phyloP scores from a whole-genome alignment of 2,329 filamentous ascomycete species.

The Curvularia eragrostidis region DNA sequence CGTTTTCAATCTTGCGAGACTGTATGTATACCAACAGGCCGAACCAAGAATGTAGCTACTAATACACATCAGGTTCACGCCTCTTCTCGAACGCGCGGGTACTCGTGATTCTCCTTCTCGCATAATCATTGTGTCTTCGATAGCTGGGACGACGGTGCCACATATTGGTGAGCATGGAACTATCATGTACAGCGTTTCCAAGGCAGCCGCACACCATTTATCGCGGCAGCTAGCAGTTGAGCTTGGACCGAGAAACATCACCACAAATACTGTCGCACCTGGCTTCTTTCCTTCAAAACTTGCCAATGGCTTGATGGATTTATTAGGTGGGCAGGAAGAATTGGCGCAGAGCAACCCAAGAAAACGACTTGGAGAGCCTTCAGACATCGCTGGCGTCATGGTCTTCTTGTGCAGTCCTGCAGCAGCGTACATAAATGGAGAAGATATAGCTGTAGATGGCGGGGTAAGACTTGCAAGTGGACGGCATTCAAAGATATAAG shows the following conservation, averaged over 20 bases:
- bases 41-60: background rate
- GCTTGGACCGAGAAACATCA: conserved; percentile 50
- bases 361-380: conserved; percentile 42
- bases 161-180: conserved; percentile 49
- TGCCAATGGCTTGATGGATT: conserved; percentile 48
- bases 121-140: conserved; percentile 49
- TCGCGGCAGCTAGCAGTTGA: conserved; percentile 50
- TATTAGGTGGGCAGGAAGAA: conserved; percentile 52
- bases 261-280: conserved; percentile 49
- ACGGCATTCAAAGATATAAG: conserved; percentile 37
- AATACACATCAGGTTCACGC: conserved; percentile 37
- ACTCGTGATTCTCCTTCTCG: conserved; percentile 45
- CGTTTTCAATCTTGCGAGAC: conserved; percentile 49
- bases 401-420: conserved; percentile 44
- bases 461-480: conserved; percentile 38
- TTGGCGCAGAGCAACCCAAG: conserved; percentile 42
- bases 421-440: conserved; percentile 42
- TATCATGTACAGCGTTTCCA: conserved; percentile 51
- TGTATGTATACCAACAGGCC: conserved; percentile 29
- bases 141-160: conserved; percentile 47
- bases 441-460: conserved; percentile 43
- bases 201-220: conserved; percentile 50
- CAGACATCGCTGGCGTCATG: conserved; percentile 50
- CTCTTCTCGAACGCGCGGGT: conserved; percentile 45
- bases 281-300: conserved; percentile 51